Evolutionary conservation across 129 eudicot genomes (phyloP), one percentile per base, ranked within the genome.

Genomic region (Saussurea involucrata): DNA sequence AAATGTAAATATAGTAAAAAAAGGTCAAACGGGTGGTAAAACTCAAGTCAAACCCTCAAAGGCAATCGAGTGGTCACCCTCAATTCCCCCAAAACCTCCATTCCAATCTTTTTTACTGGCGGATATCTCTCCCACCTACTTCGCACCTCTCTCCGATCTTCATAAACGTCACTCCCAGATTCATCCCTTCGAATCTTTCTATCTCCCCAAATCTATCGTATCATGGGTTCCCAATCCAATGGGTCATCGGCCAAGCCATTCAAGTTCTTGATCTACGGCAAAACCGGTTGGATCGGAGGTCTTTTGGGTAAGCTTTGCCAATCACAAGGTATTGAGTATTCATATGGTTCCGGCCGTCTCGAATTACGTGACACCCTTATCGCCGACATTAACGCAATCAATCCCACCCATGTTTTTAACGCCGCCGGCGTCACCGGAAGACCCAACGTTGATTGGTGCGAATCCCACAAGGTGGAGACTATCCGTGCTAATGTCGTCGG

Each of bases 391-490:
- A 66, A 68, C 40, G 6, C 83, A 27, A 67, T 77, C 37, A 76
- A 76, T 13, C 93, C 93, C 9, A 83, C 93, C 13, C 93, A 88
- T 58, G 90, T 86, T 12, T 86, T 88, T 74, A 88, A 88, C 68
- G 90, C 93, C 25, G 93, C 93, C 44, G 93, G 93, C 4, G 92
- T 88, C 24, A 88, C 90, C 25, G 90, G 90, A 31, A 81, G 92
- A 0, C 92, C 92, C 9, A 88, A 88, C 75, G 92, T 88, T 33
- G 92, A 88, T 71, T 88, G 92, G 92, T 88, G 92, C 64, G 92
- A 88, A 65, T 74, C 90, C 15, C 92, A 85, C 24, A 88, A 85
- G 81, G 90, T 78, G 18, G 93, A 88, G 82, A 88, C 93, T 10
- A 86, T 88, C 44, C 79, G 90, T 1, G 79, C 93, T 33, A 88